Base-by-base conservation (phyloP, 2,329 filamentous ascomycete species). In the Diaporthe sp. region DNA sequence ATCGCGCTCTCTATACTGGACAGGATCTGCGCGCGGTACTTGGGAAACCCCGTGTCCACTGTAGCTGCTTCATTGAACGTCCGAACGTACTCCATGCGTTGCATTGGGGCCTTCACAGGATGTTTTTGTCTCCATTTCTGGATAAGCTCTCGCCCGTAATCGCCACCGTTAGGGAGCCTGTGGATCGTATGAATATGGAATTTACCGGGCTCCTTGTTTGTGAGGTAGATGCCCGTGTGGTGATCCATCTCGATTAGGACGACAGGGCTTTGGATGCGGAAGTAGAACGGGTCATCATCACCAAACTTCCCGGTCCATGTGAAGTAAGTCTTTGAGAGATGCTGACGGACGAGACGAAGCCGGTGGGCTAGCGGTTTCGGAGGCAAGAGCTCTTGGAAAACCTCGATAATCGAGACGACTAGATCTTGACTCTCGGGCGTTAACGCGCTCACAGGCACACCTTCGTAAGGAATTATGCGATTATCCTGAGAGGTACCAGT, bases 381-480 rank as follows among this genome's bases (percentile, higher is more conserved):
- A 3, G 39, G 42, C 42, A 65, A 34, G 39, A 65, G n/a, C 39
- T 65, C 59, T 65, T 65, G 59, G 39, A 65, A 65, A n/a, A 15
- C 19, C 59, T 65, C 59, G 17, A 65, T 39, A 19, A 65, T 7
- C 25, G 59, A 65, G 17, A 65, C 25, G 15, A 46, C 39, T 9
- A 46, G 15, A 15, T 46, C 39, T 28, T 65, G 59, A 46, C 25
- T 65, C 59, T 65, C 59, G 8, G 25, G 17, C 9, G 25, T 31
- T 9, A 65, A 25, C 6, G 39, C 9, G 4, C 17, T 31, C 12
- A 46, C 59, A 46, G 59, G 9, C 15, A 65, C n/a, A 3, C 39
- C 39, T 13, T 46, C 39, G 9, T 31, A 65, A 31, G 39, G 25
- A 12, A 65, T 46, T 34, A 22, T 31, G 15, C 59, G 59, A 31